Evolutionary conservation across 2,329 filamentous ascomycete genomes (phyloP), one percentile per base, ranked within the genome.

Genomic region (Ophioceras dolichostomum): DNA sequence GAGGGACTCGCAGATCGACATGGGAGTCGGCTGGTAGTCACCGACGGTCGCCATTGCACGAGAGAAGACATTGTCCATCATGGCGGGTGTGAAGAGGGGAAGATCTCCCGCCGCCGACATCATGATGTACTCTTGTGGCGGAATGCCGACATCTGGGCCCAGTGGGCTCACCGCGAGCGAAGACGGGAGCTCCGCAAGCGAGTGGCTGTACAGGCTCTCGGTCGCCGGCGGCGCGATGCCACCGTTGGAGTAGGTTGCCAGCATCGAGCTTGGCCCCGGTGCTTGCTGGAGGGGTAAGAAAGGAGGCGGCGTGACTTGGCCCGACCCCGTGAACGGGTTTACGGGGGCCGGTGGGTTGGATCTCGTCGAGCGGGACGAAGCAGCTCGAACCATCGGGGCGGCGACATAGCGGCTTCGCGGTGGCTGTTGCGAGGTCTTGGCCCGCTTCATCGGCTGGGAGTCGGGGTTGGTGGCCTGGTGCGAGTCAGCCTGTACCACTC

Each of bases 1-100:
- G 48, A 59, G 54, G 10, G 57, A 60, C 35, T 49, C 57, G 29
- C 56, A 58, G 13, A 50, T 50, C 1, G 56, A 58, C 14, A 37
- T 31, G 48, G 44, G 28, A 45, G 43, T 21, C 43, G 48, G 29
- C 48, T 42, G 31, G 47, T 47, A 32, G 49, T 49, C 19, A 49
- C 46, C 9, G 45, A 40, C n/a, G n/a, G n/a, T n/a, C n/a, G n/a
- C n/a, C n/a, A n/a, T n/a, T n/a, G n/a, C n/a, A n/a, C n/a, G n/a
- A n/a, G n/a, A n/a, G n/a, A n/a, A n/a, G n/a, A n/a, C n/a, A n/a
- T n/a, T n/a, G n/a, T n/a, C n/a, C n/a, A n/a, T n/a, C n/a, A n/a
- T n/a, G n/a, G n/a, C n/a, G n/a, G n/a, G n/a, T n/a, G n/a, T n/a
- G n/a, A n/a, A n/a, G n/a, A n/a, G n/a, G n/a, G n/a, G n/a, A n/a